Conservation (phyloP, 768 basidiomycete species). For the Amanita polypyramis region DNA sequence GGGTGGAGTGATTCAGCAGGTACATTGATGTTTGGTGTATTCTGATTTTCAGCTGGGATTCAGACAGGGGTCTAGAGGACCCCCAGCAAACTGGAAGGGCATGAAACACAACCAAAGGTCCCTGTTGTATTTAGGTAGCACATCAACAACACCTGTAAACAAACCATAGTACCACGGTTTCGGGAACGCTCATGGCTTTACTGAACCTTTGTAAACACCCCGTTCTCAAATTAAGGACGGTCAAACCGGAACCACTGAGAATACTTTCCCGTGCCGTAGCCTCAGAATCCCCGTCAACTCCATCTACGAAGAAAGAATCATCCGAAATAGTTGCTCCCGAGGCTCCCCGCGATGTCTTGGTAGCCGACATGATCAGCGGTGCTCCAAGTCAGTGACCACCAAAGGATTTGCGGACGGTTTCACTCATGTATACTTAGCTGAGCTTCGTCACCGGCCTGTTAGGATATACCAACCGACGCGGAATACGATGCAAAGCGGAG, state of each 20-base stretch:
- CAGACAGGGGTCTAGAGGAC: no score
- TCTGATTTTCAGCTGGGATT: no score
- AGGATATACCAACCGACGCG: slow-evolving; percentile 90
- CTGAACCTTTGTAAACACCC: slow-evolving; percentile 7
- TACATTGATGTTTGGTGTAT: no score
- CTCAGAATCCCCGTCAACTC: slow-evolving; percentile 17
- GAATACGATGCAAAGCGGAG: slow-evolving; percentile 92
- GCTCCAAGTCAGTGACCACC: slow-evolving; percentile 55
- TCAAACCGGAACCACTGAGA: slow-evolving; percentile 12
- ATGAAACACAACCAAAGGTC: no score
- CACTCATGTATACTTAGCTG: slow-evolving; percentile 31
- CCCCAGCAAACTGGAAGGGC: no score
- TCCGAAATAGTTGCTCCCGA: slow-evolving; percentile 34
- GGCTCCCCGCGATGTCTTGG: slow-evolving; percentile 51
- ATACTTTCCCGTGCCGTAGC: slow-evolving; percentile 19
- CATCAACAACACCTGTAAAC: slow-evolving; percentile 1
- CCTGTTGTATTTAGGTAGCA: no score
- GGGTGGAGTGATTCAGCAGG: no score
- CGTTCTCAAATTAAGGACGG: slow-evolving; percentile 14
- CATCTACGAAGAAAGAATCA: slow-evolving; percentile 16
- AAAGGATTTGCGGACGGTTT: background rate
- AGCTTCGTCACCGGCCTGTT: slow-evolving; percentile 79
- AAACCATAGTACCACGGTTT: background rate
- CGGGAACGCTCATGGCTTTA: slow-evolving; percentile 8
- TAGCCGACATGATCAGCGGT: slow-evolving; percentile 78